Evolutionary conservation across 306 rosid genomes (phyloP).

Genomic region (Ammopiptanthus mongolicus): DNA sequence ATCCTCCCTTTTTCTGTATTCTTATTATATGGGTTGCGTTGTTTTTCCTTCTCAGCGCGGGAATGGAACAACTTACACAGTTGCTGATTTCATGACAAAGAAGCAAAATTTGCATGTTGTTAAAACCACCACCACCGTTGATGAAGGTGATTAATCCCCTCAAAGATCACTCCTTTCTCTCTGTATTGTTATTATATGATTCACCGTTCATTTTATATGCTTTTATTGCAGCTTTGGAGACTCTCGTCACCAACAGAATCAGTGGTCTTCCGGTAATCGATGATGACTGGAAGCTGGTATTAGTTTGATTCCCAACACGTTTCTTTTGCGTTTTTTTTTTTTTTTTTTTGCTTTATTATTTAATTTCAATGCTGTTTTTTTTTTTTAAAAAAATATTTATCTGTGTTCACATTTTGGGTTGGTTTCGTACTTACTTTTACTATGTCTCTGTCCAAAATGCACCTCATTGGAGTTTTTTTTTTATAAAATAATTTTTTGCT

Average conservation of each 20-base stretch:
- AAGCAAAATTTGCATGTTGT: constrained; percentile 60
- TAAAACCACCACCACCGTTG: constrained; percentile 68
- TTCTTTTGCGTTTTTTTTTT: too few species aligned
- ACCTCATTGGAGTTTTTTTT: not conserved
- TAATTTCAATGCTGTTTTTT: not conserved
- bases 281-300: constrained; percentile 89
- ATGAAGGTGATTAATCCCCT: constrained; percentile 53
- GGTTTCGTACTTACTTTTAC: not conserved
- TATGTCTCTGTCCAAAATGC: not conserved
- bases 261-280: constrained; percentile 94
- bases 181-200: not conserved
- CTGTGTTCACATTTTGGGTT: not conserved
- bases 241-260: constrained; percentile 73
- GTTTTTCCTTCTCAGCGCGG: constrained; percentile 32
- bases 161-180: not conserved
- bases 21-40: not conserved
- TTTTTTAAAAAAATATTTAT: not conserved
- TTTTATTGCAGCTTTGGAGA: constrained; percentile 57
- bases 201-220: not conserved
- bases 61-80: constrained; percentile 48
- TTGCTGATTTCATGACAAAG: constrained; percentile 89
- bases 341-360: not conserved
- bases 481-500: not conserved
- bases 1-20: not conserved
- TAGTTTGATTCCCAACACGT: not conserved